Base-by-base conservation (phyloP, 768 basidiomycete genomes). In the Mycena amicta region DNA sequence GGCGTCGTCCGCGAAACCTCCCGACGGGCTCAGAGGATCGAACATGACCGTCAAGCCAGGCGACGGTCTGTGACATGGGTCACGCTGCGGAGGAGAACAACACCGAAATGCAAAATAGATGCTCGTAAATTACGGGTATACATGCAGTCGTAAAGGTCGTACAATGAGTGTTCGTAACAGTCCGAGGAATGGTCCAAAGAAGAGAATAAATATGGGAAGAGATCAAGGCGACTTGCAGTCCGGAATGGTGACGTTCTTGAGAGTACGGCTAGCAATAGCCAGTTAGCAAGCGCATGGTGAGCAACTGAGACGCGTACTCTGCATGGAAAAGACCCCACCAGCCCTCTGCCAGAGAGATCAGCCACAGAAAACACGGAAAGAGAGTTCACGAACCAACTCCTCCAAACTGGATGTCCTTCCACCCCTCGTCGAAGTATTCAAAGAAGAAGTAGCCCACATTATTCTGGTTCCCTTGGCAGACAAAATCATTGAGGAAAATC, bases 371-470 rank as follows among this genome's bases (percentile, higher is more conserved):
- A n/a, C n/a, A n/a, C n/a, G n/a, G n/a, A n/a, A n/a, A n/a, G n/a
- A n/a, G n/a, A n/a, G n/a, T n/a, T n/a, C n/a, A n/a, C n/a, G n/a
- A n/a, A n/a, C n/a, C n/a, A 16, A 66, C 62, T 1, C 64, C 60
- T 8, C 64, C 93, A 63, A 84, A 96, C 68, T 81, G 70, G 2
- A 61, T 66, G 65, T 83, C 83, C 79, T 94, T 49, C 25, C 25
- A 28, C 6, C 25, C 22, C 27, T 25, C 26, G 30, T 33, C 57
- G 13, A 58, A 46, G 25, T 52, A 52, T 30, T 62, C 61, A 25
- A 93, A 93, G 78, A 84, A 95, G 82, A 94, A 97, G 75, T 96
- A 96, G 16, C 83, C 77, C 1, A 91, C 94, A 15, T 83, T 82
- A 60, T 94, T 93, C 22, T 70, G 57, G 70, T 94, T 97, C 1